These are phyloP conservation scores for Pseudocercospora crystallina DNA, from an alignment of 2,329 filamentous ascomycete genomes.

Conservation along the genomic window DNA sequence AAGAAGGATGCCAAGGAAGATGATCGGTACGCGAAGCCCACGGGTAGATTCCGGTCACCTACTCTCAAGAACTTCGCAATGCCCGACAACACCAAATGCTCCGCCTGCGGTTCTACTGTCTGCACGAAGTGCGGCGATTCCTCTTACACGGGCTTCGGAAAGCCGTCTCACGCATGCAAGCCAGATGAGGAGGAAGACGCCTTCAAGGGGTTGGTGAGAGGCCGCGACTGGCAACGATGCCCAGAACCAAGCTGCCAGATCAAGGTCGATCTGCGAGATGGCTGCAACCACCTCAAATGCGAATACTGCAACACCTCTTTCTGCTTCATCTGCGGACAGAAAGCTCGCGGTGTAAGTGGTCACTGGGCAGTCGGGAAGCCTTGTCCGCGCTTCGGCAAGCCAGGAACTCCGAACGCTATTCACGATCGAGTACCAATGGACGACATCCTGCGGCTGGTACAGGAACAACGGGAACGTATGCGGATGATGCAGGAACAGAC, in stretches of 20 bases:
- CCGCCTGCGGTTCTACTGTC: background rate
- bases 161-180: background rate
- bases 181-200: slow-evolving; percentile 2
- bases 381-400: slow-evolving; percentile 2
- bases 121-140: background rate
- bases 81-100: background rate
- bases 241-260: background rate
- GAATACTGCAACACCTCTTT: background rate
- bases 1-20: background rate
- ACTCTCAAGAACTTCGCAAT: too few relatives aligned
- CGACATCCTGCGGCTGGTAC: too few relatives aligned
- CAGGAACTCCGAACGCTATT: background rate
- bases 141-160: background rate
- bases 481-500: too few relatives aligned
- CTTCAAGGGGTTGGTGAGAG: background rate
- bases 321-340: slow-evolving; percentile 8
- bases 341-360: background rate
- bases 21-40: background rate
- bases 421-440: background rate
- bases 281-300: slow-evolving; percentile 4
- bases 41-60: background rate
- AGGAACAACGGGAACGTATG: too few relatives aligned
- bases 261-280: slow-evolving; percentile 1
- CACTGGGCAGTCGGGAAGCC: slow-evolving; percentile 1
- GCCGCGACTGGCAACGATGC: slow-evolving; percentile 5